Conservation (phyloP, 176 grass and related monocot genomes). For the Aegilops tauschii region DNA sequence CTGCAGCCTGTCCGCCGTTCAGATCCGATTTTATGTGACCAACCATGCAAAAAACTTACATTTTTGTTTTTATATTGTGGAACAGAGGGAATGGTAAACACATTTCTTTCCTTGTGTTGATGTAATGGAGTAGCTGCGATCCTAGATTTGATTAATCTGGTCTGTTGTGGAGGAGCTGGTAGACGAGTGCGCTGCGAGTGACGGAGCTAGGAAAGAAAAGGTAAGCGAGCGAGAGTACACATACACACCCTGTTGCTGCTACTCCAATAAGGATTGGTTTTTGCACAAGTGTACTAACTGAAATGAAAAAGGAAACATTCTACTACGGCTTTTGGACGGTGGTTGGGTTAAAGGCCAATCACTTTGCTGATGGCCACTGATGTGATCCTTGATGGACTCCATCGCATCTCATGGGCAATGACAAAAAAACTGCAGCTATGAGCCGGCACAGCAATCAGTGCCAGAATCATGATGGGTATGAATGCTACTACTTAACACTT, state of each 20-base stretch:
- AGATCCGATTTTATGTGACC: not conserved
- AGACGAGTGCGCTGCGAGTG: not conserved
- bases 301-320: slow-evolving; percentile 18
- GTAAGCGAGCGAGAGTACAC: not conserved
- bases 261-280: not conserved
- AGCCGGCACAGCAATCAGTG: too few species aligned
- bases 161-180: slow-evolving; percentile 35
- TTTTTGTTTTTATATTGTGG: too few species aligned
- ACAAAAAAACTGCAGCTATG: slow-evolving; percentile 18
- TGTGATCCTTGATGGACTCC: slow-evolving; percentile 34
- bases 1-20: too few species aligned
- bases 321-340: slow-evolving; percentile 15
- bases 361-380: slow-evolving; percentile 1
- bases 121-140: slow-evolving; percentile 27
- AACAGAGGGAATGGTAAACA: too few species aligned
- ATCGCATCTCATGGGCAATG: not conserved
- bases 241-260: not conserved
- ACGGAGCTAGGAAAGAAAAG: slow-evolving; percentile 16
- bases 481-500: not conserved
- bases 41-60: too few species aligned
- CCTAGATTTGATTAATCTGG: slow-evolving; percentile 5
- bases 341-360: slow-evolving; percentile 47
- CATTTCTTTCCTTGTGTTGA: not conserved
- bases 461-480: slow-evolving; percentile 4
- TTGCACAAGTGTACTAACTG: not conserved